Evolutionary conservation across 345 rosid species (phyloP), one percentile per base, ranked within the genome.

Genomic region (Rhodamnia argentea): DNA sequence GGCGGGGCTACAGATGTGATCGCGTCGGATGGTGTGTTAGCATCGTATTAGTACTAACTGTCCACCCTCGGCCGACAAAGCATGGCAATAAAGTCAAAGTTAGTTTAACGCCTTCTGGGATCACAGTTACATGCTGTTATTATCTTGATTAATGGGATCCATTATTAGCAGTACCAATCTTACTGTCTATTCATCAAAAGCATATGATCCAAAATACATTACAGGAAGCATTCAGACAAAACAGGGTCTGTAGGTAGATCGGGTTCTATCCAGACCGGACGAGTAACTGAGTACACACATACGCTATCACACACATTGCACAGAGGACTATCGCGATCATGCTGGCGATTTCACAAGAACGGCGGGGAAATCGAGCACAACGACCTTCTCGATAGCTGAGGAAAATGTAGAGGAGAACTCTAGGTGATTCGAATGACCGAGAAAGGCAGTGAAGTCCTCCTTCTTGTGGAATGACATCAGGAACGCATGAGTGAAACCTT

Each of bases 401-500:
- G 98, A 92, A 89, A 97, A 96, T n/a, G 93, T 88, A 37, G 94
- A 90, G 55, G 99, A 96, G 91, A 95, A 96, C 37, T 93, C 98
- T 29, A 88, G 85, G 84, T 97, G 99, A 83, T 86, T 94, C 27
- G 99, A 96, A 86, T 96, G 98, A 85, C 86, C 82, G 15, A 88
- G 89, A 85, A 94, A 96, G 74, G 98, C 89, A 52, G 86, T 85
- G 88, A 90, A 93, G 86, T 93, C 99, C 88, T 96, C 98, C 88
- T 95, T 96, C 37, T 90, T 94, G 83, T 90, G 92, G 88, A 97
- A 96, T 62, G 96, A 94, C 98, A 95, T 94, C 26, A 93, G 50
- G 92, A 97, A 92, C 83, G 93, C 95, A 85, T 97, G 99, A 37
- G 96, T 93, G 55, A 92, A 96, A 32, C 99, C 99, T 92, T 97